Evolutionary conservation across 139 green algal species (phyloP).

Genomic region (Chlorella sp.): DNA sequence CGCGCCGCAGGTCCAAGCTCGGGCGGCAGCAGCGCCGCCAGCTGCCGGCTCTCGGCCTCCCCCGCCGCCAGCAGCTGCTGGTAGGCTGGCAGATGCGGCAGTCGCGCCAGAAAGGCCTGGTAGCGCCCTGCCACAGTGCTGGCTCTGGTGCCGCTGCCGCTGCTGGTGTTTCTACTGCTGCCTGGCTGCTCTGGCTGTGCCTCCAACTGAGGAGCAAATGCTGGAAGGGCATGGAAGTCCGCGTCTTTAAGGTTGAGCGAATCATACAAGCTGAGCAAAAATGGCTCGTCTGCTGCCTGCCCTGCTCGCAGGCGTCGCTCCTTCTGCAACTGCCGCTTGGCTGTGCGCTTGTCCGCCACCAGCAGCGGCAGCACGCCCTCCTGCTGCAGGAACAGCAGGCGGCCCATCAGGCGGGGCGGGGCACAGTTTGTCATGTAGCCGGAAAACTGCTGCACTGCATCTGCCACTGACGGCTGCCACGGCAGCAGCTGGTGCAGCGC

Average conservation of each 20-base stretch:
- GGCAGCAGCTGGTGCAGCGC: not conserved
- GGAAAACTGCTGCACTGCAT: not conserved
- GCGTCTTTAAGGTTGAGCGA: not conserved
- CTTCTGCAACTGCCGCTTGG: not conserved
- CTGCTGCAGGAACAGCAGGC: no score
- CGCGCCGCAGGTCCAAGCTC: not conserved
- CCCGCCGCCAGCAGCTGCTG: not conserved
- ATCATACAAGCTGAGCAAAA: conserved; percentile 1
- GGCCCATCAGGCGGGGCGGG: no score
- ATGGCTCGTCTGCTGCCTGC: not conserved
- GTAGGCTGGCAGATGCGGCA: not conserved
- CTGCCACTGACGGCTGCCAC: no score
- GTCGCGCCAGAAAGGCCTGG: no score
- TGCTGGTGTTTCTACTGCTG: no score
- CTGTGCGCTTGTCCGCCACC: not conserved
- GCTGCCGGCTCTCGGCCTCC: not conserved
- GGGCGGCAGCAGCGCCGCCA: not conserved
- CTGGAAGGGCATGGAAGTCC: not conserved
- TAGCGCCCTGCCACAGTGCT: no score
- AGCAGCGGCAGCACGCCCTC: not conserved
- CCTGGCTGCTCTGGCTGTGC: no score
- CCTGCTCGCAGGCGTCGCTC: not conserved
- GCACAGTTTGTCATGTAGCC: no score
- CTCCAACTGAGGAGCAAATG: no score
- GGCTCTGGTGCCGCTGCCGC: no score